Evolutionary conservation across 306 rosid genomes (phyloP), one percentile per base, ranked within the genome.

Genomic region (Rosa lucieae): DNA sequence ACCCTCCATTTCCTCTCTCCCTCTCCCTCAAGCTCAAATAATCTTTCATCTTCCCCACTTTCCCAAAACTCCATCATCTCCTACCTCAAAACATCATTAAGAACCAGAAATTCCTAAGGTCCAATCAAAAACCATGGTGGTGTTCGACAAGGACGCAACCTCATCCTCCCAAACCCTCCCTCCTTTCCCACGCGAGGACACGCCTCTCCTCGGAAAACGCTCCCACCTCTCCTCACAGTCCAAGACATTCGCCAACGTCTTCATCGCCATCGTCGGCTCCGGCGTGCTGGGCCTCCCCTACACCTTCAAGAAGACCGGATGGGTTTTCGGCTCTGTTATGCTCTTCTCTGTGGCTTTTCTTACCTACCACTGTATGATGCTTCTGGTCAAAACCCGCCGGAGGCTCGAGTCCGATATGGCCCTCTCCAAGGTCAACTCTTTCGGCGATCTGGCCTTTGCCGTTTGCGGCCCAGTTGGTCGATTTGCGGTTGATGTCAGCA

Each of bases 301-400:
- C 79, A 55, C 90, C 48, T 92, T 90, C 88, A 92, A 85, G 81
- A 67, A 81, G 37, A 90, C 92, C 15, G 94, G 97, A 4, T 92
- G 90, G 90, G 39, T 82, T 62, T 70, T 81, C 70, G 94, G 94
- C 63, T 58, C 85, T 0, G 52, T 90, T 80, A 81, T 87, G 89
- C 84, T 92, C 62, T 83, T 88, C 81, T 3, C 74, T 14, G 90
- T 92, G 1, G 94, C 91, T 0, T 68, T 78, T 23, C 80, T 90
- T 76, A 90, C 97, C 46, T 88, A 92, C 73, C 72, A 92, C 86
- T 90, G 97, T 26, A 92, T 90, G 97, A 83, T 92, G 82, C 97
- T 90, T 5, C 85, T 92, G 1, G 90, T 92, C 72, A 43, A 26
- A 56, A 90, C 97, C 0, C 94, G 94, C 66, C 91, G 91, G 23